phyloP scores from a whole-genome alignment of 2,329 filamentous ascomycete species.

The Colletotrichum chrysophilum region DNA sequence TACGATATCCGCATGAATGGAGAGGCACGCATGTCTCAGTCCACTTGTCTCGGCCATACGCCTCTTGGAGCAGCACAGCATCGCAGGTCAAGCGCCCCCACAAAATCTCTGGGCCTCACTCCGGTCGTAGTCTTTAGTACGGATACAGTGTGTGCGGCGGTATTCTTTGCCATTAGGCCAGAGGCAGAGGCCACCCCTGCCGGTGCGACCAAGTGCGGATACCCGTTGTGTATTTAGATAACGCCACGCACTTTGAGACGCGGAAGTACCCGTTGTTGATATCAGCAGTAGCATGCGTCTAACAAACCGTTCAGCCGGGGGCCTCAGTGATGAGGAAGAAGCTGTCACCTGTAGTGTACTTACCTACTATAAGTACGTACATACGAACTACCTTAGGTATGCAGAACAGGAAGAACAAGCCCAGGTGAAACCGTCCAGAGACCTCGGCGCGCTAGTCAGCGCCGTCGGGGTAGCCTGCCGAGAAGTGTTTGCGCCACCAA shows the following conservation, averaged over 20 bases:
- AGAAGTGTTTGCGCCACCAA: background rate
- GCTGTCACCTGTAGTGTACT: background rate
- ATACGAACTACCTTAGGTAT: background rate
- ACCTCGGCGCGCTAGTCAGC: background rate
- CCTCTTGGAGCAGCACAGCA: background rate
- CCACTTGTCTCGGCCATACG: background rate
- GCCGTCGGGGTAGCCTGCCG: background rate
- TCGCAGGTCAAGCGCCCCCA: background rate
- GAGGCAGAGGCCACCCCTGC: no score
- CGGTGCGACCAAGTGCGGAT: background rate
- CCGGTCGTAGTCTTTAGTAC: background rate
- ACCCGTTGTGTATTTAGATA: background rate
- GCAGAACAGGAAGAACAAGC: background rate
- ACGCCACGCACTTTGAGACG: background rate
- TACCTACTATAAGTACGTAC: background rate
- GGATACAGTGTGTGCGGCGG: no score
- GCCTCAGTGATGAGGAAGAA: background rate
- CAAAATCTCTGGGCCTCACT: background rate
- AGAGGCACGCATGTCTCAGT: background rate
- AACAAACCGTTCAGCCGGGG: background rate
- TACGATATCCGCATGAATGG: background rate
- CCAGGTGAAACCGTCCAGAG: slow-evolving; percentile 8
- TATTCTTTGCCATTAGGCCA: no score
- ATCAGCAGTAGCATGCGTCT: background rate
- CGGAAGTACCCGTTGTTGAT: background rate